Evolutionary conservation across 176 grass and related monocot genomes (phyloP), one percentile per base, ranked within the genome.

Genomic region (Ampelocalamus luodianensis): DNA sequence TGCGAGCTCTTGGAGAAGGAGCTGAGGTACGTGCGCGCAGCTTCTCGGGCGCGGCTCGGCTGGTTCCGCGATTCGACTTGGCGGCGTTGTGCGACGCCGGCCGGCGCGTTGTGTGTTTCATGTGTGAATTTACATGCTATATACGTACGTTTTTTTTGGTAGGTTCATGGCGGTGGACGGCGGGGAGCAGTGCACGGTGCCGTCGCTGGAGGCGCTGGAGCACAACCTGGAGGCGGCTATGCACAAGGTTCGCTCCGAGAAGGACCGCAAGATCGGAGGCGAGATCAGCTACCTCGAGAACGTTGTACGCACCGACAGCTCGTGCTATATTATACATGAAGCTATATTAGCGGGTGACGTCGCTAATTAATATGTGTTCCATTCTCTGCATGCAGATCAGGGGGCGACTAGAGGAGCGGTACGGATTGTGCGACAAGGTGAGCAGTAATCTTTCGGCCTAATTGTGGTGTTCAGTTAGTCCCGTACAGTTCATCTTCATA

Each of bases 1-100:
- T 96, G 93, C 72, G 90, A 91, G n/a, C 43, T 91, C 4, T 23
- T 99, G 90, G 93, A 99, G 90, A 86, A 89, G 75, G 90, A 99
- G 65, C 90, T 99, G 37, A 88, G 96, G 93, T 92, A 70, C 26
- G 26, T 10, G 1, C 50, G 7, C 27, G 46, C 43, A 59, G 38
- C 65, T 23, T 15, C 37, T 12, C 44, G 51, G 16, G 5, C 17
- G 15, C 49, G 5, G 4, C 48, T 4, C 13, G 15, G 15, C 49
- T 18, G 16, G 50, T 18, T 53, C 50, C 50, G 5, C 50, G 50
- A n/a, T 58, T 58, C 22, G 4, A n/a, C n/a, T 1, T 10, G 55
- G 55, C 55, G 3, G n/a, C 56, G 22, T 11, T 23, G 8, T 10
- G 9, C 55, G 22, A 23, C 60, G 11, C 61, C 62, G 60, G 24